These are phyloP conservation scores for Septoria linicola DNA, from an alignment of 2,329 filamentous ascomycete species.

Conservation along the genomic window DNA sequence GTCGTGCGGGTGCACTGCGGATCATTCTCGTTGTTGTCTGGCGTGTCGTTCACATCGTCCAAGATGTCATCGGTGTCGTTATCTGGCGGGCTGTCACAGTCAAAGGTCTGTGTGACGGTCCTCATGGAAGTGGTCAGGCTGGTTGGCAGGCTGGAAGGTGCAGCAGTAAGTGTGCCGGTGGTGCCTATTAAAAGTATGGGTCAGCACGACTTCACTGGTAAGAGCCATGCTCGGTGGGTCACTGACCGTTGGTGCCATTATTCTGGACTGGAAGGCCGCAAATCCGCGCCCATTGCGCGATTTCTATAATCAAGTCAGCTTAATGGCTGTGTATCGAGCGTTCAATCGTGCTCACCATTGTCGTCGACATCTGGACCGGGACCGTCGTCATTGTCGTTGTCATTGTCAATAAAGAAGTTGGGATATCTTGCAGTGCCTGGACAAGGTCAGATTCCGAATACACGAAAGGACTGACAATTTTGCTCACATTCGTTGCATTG, in stretches of 20 bases:
- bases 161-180: background rate
- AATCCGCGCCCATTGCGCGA: constrained; percentile 4
- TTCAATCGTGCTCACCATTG: background rate
- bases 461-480: no score
- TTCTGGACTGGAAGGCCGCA: constrained; percentile 4
- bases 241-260: background rate
- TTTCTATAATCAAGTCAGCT: constrained; percentile 2
- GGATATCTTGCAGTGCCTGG: constrained; percentile 8
- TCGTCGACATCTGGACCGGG: constrained; percentile 2
- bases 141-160: background rate
- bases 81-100: constrained; percentile 1
- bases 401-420: constrained; percentile 12
- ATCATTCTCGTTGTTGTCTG: background rate
- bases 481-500: constrained; percentile 13
- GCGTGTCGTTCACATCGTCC: background rate
- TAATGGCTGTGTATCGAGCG: background rate
- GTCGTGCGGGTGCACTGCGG: constrained; percentile 9
- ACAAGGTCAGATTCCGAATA: no score
- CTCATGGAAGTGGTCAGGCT: background rate
- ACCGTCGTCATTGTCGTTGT: constrained; percentile 9
- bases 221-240: no score
- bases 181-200: no score
- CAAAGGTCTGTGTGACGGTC: constrained; percentile 1
- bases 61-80: background rate
- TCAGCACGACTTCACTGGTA: no score